Percentiles rank a stretch among this genome's conserved stretches.
Conservation (phyloP, 140 eudicot species). For the Anethum foeniculum region DNA sequence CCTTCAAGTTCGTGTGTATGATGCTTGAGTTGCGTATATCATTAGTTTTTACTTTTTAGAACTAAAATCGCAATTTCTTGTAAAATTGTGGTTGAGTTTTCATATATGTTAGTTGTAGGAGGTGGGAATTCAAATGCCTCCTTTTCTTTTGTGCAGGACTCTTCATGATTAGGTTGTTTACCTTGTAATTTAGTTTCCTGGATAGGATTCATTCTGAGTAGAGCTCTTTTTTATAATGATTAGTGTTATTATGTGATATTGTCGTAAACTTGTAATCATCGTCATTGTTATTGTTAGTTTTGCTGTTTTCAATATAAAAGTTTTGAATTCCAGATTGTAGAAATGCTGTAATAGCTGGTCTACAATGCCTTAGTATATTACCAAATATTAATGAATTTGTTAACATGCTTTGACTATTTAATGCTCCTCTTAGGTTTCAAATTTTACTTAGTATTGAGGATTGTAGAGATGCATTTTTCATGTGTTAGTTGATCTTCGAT, state of each 20-base stretch:
- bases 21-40: not conserved
- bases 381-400: not conserved
- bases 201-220: not conserved
- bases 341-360: not conserved
- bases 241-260: not conserved
- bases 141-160: not conserved
- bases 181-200: not conserved
- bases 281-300: not conserved
- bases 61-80: not conserved
- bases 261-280: not conserved
- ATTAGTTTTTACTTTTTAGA: not conserved
- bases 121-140: not conserved
- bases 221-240: not conserved
- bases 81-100: not conserved
- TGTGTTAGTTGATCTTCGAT: not conserved
- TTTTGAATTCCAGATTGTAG: not conserved
- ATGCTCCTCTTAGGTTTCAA: not conserved
- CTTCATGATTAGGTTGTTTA: not conserved
- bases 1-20: not conserved
- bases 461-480: not conserved
- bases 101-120: not conserved
- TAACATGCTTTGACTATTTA: not conserved
- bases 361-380: not conserved
- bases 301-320: not conserved
- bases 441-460: not conserved